phyloP scores from a whole-genome alignment of 805 yeast species.

The Candida montana region DNA sequence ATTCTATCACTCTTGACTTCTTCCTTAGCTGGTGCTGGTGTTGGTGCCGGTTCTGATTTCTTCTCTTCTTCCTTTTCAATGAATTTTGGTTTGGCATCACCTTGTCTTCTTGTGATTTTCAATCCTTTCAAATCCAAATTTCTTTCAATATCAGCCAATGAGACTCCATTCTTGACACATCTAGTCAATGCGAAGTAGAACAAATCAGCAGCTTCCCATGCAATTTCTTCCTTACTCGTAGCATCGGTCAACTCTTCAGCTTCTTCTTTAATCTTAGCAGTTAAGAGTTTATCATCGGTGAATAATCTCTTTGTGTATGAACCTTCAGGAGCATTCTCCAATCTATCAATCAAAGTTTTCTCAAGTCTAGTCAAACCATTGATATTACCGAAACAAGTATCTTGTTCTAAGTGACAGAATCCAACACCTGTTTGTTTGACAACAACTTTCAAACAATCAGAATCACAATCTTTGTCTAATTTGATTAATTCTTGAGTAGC shows the following conservation, averaged over 20 bases:
- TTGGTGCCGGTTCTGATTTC: conserved; percentile 16
- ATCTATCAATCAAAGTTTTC: conserved; percentile 56
- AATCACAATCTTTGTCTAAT: conserved; percentile 82
- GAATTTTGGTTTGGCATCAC: conserved; percentile 90
- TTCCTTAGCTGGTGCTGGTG: conserved; percentile 18
- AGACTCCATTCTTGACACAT: conserved; percentile 72
- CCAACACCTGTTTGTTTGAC: conserved; percentile 86
- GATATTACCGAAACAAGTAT: conserved; percentile 75
- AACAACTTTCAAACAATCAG: conserved; percentile 81
- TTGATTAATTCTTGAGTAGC: conserved; percentile 75
- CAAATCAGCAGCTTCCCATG: conserved; percentile 98
- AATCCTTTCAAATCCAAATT: conserved; percentile 78
- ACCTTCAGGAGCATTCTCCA: conserved; percentile 72
- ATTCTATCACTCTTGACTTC: conserved; percentile 23
- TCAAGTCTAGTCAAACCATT: conserved; percentile 68
- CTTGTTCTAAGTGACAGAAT: conserved; percentile 82
- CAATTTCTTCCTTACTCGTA: conserved; percentile 54
- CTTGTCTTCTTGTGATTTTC: conserved; percentile 88
- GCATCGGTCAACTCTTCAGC: conserved; percentile 96
- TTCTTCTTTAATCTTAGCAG: conserved; percentile 91
- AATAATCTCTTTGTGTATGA: conserved; percentile 92
- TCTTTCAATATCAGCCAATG: conserved; percentile 73
- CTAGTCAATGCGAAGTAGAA: conserved; percentile 71
- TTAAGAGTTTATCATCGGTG: conserved; percentile 65
- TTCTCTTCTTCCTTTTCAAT: conserved; percentile 30